Evolutionary conservation across 345 rosid genomes (phyloP).

Genomic region (Atalantia buxifolia): DNA sequence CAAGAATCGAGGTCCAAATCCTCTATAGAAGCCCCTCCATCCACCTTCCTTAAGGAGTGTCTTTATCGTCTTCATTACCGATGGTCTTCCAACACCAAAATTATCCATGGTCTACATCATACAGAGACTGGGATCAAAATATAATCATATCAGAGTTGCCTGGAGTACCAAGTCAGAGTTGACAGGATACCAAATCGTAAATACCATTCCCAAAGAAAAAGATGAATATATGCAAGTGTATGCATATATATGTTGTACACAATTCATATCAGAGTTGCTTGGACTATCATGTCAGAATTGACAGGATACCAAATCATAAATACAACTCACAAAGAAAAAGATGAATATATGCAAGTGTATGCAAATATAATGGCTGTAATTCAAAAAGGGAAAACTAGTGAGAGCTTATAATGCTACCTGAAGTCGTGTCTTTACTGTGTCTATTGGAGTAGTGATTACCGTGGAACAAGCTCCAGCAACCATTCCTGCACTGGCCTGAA

Average conservation of each 20-base stretch:
- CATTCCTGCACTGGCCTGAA: conserved; percentile 58
- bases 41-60: conserved; percentile 51
- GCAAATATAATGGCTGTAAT: background rate
- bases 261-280: too few relatives aligned
- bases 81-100: conserved; percentile 58
- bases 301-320: background rate
- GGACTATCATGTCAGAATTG: background rate
- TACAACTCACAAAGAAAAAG: background rate
- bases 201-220: background rate
- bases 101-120: conserved; percentile 51
- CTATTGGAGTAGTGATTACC: conserved; percentile 58
- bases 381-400: background rate
- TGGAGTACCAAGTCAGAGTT: background rate
- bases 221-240: background rate
- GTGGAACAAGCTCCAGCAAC: conserved; percentile 64
- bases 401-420: conserved; percentile 35
- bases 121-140: background rate
- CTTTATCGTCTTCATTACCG: conserved; percentile 48
- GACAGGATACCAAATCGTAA: background rate
- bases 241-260: background rate
- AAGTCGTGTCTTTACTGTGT: conserved; percentile 60
- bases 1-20: conserved; percentile 59
- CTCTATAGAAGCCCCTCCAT: conserved; percentile 65
- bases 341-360: background rate
- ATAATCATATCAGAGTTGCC: background rate